These are phyloP conservation scores for Fagopyrum tataricum DNA, from an alignment of 148 eudicot species.

Conservation along the genomic window DNA sequence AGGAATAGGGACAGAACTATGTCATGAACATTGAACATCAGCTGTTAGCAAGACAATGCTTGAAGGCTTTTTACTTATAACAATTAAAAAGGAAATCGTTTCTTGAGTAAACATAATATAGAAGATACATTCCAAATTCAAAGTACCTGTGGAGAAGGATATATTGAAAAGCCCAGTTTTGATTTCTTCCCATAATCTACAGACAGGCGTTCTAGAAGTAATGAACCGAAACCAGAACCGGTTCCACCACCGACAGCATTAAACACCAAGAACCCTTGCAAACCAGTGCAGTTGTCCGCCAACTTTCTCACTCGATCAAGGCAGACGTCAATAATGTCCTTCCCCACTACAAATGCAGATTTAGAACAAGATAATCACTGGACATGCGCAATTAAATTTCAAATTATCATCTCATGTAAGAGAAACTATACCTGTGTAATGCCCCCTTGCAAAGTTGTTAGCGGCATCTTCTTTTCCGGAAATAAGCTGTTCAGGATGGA, in stretches of 20 bases:
- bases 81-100: background rate
- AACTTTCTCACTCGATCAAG: slow-evolving; percentile 14
- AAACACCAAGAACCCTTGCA: slow-evolving; percentile 16
- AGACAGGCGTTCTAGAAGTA: slow-evolving; percentile 13
- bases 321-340: slow-evolving; percentile 14
- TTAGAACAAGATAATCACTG: background rate
- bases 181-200: slow-evolving; percentile 16
- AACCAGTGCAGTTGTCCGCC: slow-evolving; percentile 16
- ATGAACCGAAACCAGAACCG: slow-evolving; percentile 14
- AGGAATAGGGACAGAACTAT: background rate
- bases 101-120: background rate
- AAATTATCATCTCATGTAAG: background rate
- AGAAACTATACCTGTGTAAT: slow-evolving; percentile 11
- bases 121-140: background rate
- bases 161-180: slow-evolving; percentile 14
- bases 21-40: background rate
- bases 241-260: slow-evolving; percentile 17
- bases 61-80: background rate
- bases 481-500: slow-evolving; percentile 14
- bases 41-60: background rate
- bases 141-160: slow-evolving; percentile 15
- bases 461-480: slow-evolving; percentile 16
- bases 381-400: background rate
- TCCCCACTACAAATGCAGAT: slow-evolving; percentile 9
- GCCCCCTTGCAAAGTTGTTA: slow-evolving; percentile 15